Evolutionary conservation across 345 rosid genomes (phyloP).

Genomic region (Aethionema arabicum): DNA sequence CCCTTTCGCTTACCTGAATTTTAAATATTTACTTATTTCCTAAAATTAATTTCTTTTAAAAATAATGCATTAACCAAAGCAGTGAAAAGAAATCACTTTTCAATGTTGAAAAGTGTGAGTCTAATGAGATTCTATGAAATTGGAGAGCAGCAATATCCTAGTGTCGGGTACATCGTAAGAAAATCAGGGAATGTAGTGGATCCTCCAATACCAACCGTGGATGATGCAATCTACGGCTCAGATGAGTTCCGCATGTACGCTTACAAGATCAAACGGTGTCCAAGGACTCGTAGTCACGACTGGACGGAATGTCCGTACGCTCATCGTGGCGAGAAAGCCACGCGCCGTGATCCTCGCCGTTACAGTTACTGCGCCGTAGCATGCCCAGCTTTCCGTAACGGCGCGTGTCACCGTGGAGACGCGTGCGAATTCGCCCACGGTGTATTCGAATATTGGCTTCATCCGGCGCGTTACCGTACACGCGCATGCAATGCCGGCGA

Average conservation of each 20-base stretch:
- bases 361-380: slow-evolving; percentile 61
- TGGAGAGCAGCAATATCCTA: slow-evolving; percentile 35
- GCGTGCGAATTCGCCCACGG: slow-evolving; percentile 73
- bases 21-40: background rate
- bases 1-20: slow-evolving; percentile 21
- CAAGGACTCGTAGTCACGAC: slow-evolving; percentile 72
- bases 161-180: slow-evolving; percentile 28
- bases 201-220: slow-evolving; percentile 32
- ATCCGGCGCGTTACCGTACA: slow-evolving; percentile 72
- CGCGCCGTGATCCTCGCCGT: slow-evolving; percentile 82
- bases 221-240: slow-evolving; percentile 47
- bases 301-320: slow-evolving; percentile 95
- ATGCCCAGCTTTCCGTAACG: slow-evolving; percentile 70
- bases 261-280: slow-evolving; percentile 78
- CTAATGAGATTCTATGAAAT: slow-evolving; percentile 34
- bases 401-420: slow-evolving; percentile 64
- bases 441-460: slow-evolving; percentile 87
- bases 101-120: slow-evolving; percentile 28
- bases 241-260: slow-evolving; percentile 86
- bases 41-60: slow-evolving; percentile 4
- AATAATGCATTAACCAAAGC: slow-evolving; percentile 4
- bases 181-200: slow-evolving; percentile 31
- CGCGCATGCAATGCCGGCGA: slow-evolving; percentile 68
- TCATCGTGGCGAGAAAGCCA: slow-evolving; percentile 88
- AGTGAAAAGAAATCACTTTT: slow-evolving; percentile 2